Evolutionary conservation across 2,329 filamentous ascomycete species (phyloP), one percentile per base, ranked within the genome.

Genomic region (Cladosporium sp.): DNA sequence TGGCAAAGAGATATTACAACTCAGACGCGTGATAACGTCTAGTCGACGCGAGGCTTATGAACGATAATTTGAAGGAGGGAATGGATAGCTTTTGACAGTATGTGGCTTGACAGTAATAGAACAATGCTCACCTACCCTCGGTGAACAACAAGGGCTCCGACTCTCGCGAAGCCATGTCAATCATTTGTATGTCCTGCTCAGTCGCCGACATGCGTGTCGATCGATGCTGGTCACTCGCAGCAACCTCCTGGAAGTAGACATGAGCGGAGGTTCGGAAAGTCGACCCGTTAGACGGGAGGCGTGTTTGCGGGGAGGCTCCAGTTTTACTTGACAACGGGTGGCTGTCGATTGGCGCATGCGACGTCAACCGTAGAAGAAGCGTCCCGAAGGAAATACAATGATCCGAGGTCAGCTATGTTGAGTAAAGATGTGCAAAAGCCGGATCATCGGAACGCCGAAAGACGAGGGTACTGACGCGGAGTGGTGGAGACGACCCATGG

Each of bases 161-260:
- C 20, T 55, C 52, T 37, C 40, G 32, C 34, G 40, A 47, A 55
- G 52, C 28, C 52, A 55, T 55, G 8, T 55, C 52, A 45, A 34
- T 36, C 52, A 47, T 47, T 47, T 47, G 52, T 55, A 55, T 45
- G 52, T 47, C 52, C 25, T 47, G 28, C 52, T 55, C 52, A 55
- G 52, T 55, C 52, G 52, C 52, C 52, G 52, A 55, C 52, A 55
- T 55, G 40, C 40, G 28, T 17, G 39, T 44, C 51, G 39, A 35
- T 54, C 51, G 37, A 15, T 45, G 51, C 51, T 54, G 17, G 51
- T 54, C 51, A 45, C 51, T 54, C 51, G 51, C 36, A 36, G 51
- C 42, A 24, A 35, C 28, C 51, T 54, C 37, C 51, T 54, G 19
- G 39, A 45, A 35, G 51, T 35, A 54, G 51, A 54, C 25, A 24